phyloP scores from a whole-genome alignment of 306 rosid genomes.

The Argentina anserina region DNA sequence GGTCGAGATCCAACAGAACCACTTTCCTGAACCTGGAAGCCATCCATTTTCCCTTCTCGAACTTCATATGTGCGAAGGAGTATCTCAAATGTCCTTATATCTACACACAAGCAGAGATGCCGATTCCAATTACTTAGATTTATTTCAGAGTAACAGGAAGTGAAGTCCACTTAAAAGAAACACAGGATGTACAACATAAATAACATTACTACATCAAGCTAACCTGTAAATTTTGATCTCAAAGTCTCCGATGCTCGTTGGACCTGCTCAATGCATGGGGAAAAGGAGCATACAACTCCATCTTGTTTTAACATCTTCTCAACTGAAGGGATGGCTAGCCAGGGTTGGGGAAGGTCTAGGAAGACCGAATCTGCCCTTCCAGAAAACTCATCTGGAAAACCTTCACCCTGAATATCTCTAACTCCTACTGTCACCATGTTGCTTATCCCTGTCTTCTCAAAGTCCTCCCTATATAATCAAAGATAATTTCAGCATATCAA shows the following conservation, averaged over 20 bases:
- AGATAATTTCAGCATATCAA: constrained; percentile 11
- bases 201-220: neutral
- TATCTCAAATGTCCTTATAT: constrained; percentile 83
- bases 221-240: constrained; percentile 61
- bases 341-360: constrained; percentile 92
- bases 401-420: constrained; percentile 85
- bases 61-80: constrained; percentile 72
- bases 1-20: constrained; percentile 50
- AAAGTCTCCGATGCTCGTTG: constrained; percentile 66
- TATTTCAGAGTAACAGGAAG: neutral
- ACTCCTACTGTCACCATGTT: constrained; percentile 63
- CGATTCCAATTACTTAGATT: neutral
- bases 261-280: constrained; percentile 85
- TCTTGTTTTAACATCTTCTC: constrained; percentile 67
- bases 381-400: constrained; percentile 64
- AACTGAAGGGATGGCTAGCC: constrained; percentile 83
- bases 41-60: constrained; percentile 50
- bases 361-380: constrained; percentile 66
- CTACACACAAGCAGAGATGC: constrained; percentile 33
- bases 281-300: constrained; percentile 70
- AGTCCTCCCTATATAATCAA: constrained; percentile 56
- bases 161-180: neutral
- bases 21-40: constrained; percentile 18
- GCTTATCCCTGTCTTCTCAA: constrained; percentile 76
- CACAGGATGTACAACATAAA: neutral